Conservation (phyloP, 1,139 yeast genomes). For the Kluyveromyces sp. region DNA sequence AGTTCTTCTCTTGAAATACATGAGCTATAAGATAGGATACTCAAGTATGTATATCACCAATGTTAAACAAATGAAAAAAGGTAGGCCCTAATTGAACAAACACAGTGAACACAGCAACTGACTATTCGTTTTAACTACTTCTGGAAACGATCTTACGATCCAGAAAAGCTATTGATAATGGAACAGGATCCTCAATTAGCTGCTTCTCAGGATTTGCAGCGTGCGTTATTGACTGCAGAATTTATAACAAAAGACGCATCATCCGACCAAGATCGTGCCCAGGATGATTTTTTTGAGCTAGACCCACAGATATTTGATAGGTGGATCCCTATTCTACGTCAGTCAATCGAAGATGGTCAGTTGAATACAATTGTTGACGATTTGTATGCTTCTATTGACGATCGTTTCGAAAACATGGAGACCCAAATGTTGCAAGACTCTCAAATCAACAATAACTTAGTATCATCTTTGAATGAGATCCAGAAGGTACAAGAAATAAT, state of each 20-base stretch:
- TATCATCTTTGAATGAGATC: constrained; percentile 25
- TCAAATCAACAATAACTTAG: constrained; percentile 27
- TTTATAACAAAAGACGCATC: constrained; percentile 3
- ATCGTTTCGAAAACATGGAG: constrained; percentile 29
- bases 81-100: too few species aligned
- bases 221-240: constrained; percentile 18
- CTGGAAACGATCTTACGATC: background rate
- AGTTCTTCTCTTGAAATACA: too few species aligned
- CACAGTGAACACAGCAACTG: too few species aligned
- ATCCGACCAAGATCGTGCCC: constrained; percentile 1
- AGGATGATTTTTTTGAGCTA: constrained; percentile 19
- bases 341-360: constrained; percentile 21
- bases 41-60: too few species aligned
- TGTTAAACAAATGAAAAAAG: too few species aligned
- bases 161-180: constrained; percentile 18
- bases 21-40: too few species aligned
- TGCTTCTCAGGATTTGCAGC: constrained; percentile 25
- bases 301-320: constrained; percentile 26
- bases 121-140: too few species aligned
- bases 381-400: constrained; percentile 26
- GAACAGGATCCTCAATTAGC: constrained; percentile 22
- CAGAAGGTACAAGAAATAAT: constrained; percentile 23
- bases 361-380: constrained; percentile 22
- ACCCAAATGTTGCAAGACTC: constrained; percentile 28
- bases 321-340: constrained; percentile 29